A percentile compares a stretch with the other conserved stretches of the same genome.
Conservation (phyloP, 176 grass and related monocot species). For the Hyparrhenia diplandra region DNA sequence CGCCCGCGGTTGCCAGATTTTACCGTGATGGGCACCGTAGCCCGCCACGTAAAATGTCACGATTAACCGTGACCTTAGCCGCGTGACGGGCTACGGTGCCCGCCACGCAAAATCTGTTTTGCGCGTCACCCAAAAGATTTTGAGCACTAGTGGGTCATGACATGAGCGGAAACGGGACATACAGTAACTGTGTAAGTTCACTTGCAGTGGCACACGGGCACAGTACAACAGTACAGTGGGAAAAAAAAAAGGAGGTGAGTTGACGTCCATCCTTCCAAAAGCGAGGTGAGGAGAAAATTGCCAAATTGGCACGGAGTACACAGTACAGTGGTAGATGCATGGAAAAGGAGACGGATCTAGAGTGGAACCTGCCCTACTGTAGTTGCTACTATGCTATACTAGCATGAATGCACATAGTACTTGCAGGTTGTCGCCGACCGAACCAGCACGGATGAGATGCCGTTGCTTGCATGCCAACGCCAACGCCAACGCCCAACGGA, state of each 20-base stretch:
- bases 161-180: no score
- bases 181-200: no score
- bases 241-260: neutral
- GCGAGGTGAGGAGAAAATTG: neutral
- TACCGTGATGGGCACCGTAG: no score
- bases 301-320: neutral
- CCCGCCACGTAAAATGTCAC: no score
- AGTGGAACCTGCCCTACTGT: neutral
- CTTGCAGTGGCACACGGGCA: no score
- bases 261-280: neutral
- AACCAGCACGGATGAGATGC: neutral
- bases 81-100: no score
- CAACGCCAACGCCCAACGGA: neutral
- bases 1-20: no score
- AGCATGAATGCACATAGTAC: neutral
- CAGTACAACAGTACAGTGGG: neutral
- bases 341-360: neutral
- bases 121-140: no score
- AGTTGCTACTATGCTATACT: neutral
- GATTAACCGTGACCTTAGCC: no score
- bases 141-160: no score
- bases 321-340: neutral
- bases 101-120: no score
- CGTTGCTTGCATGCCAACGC: neutral
- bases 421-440: neutral